Conservation (phyloP, 73 alveolate species). For the Paramecium sonneborni region DNA sequence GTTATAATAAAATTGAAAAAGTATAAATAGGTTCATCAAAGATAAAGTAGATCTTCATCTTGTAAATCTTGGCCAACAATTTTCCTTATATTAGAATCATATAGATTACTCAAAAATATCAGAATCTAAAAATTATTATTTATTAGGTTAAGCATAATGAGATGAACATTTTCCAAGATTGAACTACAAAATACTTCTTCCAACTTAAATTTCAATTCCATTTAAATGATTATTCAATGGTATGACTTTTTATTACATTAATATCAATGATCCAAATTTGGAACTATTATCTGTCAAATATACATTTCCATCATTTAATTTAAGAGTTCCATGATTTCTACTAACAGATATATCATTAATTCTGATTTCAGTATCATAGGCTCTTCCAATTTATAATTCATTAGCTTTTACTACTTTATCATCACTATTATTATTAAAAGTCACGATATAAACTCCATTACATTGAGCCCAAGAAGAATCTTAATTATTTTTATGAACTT, state of each 20-base stretch:
- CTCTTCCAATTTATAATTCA: constrained; percentile 68
- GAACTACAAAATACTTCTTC: neutral
- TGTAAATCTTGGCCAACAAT: neutral
- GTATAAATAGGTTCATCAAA: too few relatives aligned
- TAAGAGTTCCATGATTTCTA: constrained; percentile 67
- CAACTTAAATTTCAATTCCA: neutral
- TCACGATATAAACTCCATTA: constrained; percentile 20
- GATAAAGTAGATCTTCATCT: neutral
- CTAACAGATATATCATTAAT: constrained; percentile 71
- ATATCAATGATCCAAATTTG: constrained; percentile 14
- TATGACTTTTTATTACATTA: neutral
- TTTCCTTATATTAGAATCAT: neutral
- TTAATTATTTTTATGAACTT: neutral
- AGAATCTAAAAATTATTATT: neutral
- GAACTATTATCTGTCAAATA: constrained; percentile 60
- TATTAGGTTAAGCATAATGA: neutral
- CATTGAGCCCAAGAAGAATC: neutral
- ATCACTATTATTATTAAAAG: neutral
- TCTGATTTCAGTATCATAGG: constrained; percentile 73
- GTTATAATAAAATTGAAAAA: neutral
- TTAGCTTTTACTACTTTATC: neutral
- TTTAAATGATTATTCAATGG: neutral
- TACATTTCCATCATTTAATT: constrained; percentile 63
- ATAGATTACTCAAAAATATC: neutral
- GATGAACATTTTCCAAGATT: neutral